phyloP scores from a whole-genome alignment of 31 red algal genomes.

The Pterothamnion heteromorphum region DNA sequence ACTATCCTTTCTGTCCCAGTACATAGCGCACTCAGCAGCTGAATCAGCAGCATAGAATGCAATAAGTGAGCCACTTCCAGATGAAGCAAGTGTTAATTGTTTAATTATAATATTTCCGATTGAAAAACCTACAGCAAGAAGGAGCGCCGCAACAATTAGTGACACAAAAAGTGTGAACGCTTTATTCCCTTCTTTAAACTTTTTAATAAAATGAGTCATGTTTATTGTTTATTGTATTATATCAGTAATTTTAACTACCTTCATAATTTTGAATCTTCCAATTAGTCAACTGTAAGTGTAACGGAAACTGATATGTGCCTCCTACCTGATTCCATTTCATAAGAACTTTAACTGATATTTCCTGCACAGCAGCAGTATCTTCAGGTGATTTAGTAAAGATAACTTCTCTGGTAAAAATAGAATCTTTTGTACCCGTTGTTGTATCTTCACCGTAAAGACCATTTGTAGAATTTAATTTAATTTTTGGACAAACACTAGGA shows the following conservation, averaged over 20 bases:
- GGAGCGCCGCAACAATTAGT: not conserved
- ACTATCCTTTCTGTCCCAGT: not conserved
- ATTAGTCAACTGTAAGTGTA: not conserved
- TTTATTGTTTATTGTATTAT: not conserved
- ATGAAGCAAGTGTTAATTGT: not conserved
- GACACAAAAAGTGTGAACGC: not conserved
- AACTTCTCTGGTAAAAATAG: too few species aligned
- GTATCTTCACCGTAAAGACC: too few species aligned
- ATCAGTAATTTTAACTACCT: not conserved
- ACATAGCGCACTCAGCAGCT: not conserved
- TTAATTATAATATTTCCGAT: not conserved
- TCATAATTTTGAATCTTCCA: not conserved
- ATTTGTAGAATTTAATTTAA: not conserved
- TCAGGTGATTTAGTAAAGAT: too few species aligned
- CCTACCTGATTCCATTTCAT: not conserved
- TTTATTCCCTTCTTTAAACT: not conserved
- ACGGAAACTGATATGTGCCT: not conserved
- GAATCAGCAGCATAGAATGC: constrained; percentile 2
- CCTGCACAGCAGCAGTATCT: too few species aligned
- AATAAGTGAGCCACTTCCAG: not conserved
- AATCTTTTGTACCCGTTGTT: too few species aligned
- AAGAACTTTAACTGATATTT: too few species aligned
- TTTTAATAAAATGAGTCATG: not conserved
- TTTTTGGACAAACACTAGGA: not conserved
- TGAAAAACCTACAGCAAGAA: not conserved